phyloP scores from a whole-genome alignment of 2,329 filamentous ascomycete genomes.

The Juglanconis oblonga region DNA sequence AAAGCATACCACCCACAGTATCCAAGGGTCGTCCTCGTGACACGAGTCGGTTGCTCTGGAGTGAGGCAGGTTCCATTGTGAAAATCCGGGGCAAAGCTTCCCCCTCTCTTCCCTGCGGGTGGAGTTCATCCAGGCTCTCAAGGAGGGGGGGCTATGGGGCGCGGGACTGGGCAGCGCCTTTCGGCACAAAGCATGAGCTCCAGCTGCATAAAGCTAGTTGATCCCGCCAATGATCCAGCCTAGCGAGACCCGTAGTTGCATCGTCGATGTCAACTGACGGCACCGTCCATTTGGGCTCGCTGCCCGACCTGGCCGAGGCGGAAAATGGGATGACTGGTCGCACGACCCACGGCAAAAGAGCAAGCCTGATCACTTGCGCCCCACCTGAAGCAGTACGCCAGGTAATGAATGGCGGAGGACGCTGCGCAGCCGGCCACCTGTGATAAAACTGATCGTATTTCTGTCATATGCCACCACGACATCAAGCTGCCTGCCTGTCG shows the following conservation, averaged over 20 bases:
- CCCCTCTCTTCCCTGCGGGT: too few relatives aligned
- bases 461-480: not conserved
- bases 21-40: constrained; percentile 2
- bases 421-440: too few relatives aligned
- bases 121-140: too few relatives aligned
- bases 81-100: not conserved
- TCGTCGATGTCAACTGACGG: constrained; percentile 8
- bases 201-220: not conserved
- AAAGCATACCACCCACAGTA: not conserved
- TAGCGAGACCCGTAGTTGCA: not conserved
- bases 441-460: not conserved
- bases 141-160: too few relatives aligned
- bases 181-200: too few relatives aligned
- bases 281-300: not conserved
- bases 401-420: not conserved
- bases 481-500: not conserved
- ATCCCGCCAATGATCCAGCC: constrained; percentile 1
- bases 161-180: too few relatives aligned
- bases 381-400: not conserved
- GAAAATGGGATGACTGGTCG: not conserved
- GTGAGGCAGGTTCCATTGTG: not conserved
- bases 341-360: not conserved
- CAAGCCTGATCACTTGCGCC: not conserved
- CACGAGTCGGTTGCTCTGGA: not conserved
- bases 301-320: not conserved